Evolutionary conservation across 2,329 filamentous ascomycete species (phyloP), one percentile per base, ranked within the genome.

Genomic region (Penicillium olsonii): DNA sequence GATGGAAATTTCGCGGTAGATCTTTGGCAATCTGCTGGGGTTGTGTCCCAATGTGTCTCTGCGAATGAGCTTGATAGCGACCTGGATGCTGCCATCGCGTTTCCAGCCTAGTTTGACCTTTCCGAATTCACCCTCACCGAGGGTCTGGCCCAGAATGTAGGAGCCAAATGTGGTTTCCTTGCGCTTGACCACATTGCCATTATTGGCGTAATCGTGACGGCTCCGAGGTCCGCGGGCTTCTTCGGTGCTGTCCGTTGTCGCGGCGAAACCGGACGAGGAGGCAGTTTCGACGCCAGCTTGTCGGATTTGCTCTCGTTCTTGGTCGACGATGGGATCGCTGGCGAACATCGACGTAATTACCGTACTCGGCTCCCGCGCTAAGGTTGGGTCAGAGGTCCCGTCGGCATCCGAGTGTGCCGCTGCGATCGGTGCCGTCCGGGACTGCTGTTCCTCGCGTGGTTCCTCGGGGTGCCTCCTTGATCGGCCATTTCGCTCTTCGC

Each of bases 61-160:
- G 64, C 94, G 88, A 69, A 99, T 97, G 59, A 96, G 84, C 74
- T 99, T 99, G 78, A 99, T 96, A 55, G 94, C 94, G 61, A 99
- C 94, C 81, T 92, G 87, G 42, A 95, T 88, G 57, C 87, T 92
- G 52, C 91, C 92, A 71, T 95, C 92, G 68, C 90, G 88, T 72
- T 96, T 97, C 94, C 94, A 99, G 20, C 94, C 94, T 66, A 97
- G 84, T 73, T 96, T 97, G 63, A 99, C 94, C 70, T 99, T 99
- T 58, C 94, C 94, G 69, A 99, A 99, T 72, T 99, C 94, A 54
- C 94, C 94, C 76, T 99, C 94, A 42, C 94, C 94, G 42, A 99
- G 87, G 2, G 92, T 97, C 70, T 96, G 92, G 29, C 94, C 94
- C 3, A 99, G 81, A 53, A 95, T 90, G 71, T 97, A 99, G 56